Evolutionary conservation across 768 basidiomycete genomes (phyloP).

Genomic region (Russula olivacea): DNA sequence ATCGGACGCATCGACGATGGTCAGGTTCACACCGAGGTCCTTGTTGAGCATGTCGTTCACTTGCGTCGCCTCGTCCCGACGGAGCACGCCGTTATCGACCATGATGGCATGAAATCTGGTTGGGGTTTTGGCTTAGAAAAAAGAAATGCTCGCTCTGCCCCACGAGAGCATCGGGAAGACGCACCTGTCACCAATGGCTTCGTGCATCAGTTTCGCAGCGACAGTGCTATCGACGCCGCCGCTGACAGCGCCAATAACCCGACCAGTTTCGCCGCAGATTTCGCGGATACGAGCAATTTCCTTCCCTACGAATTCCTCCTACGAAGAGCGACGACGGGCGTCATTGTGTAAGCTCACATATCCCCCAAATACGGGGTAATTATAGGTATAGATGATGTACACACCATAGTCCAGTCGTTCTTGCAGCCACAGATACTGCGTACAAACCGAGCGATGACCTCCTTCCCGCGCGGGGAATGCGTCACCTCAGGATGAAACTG

Average conservation of each 20-base stretch:
- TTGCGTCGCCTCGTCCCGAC: slow-evolving; percentile 83
- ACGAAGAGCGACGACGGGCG: not conserved
- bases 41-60: slow-evolving; percentile 90
- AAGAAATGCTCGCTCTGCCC: not conserved
- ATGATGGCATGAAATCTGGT: slow-evolving; percentile 97
- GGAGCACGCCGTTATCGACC: slow-evolving; percentile 98
- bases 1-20: slow-evolving; percentile 92
- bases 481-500: slow-evolving; percentile 99
- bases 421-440: slow-evolving; percentile 77
- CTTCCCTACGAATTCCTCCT: slow-evolving; percentile 98
- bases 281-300: slow-evolving; percentile 91
- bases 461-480: slow-evolving; percentile 83
- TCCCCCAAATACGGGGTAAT: not conserved
- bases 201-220: slow-evolving; percentile 98
- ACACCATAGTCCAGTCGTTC: slow-evolving; percentile 90
- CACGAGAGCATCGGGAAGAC: slow-evolving; percentile 17
- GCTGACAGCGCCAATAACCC: slow-evolving; percentile 95
- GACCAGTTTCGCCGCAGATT: slow-evolving; percentile 89
- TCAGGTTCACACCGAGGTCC: slow-evolving; percentile 93
- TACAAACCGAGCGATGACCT: slow-evolving; percentile 83
- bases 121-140: slow-evolving; percentile 3
- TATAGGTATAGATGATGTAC: not conserved
- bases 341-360: not conserved
- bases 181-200: slow-evolving; percentile 95
- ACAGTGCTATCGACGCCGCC: slow-evolving; percentile 98